phyloP scores from a whole-genome alignment of 805 yeast species.

The Myxozyma vanderwaltii region DNA sequence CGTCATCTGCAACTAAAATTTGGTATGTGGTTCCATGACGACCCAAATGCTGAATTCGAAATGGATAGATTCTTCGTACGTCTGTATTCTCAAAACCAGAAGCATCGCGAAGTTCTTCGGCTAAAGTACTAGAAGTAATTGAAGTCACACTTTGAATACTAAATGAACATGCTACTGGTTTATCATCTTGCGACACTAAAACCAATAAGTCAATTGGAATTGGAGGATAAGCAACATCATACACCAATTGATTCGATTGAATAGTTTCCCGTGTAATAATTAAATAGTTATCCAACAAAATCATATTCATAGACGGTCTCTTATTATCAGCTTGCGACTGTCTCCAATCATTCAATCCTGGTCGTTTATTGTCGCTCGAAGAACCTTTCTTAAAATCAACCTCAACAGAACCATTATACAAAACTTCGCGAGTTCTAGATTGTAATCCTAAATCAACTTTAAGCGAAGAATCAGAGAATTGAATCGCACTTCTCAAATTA shows the following conservation, averaged over 20 bases:
- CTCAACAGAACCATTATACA: constrained; percentile 58
- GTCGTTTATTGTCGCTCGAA: not conserved
- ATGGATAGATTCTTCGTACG: constrained; percentile 38
- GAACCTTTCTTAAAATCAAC: constrained; percentile 1
- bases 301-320: constrained; percentile 45
- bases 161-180: constrained; percentile 25
- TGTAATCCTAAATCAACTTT: constrained; percentile 53
- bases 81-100: not conserved
- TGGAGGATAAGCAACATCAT: constrained; percentile 35
- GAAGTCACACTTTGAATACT: not conserved
- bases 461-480: constrained; percentile 54
- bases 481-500: constrained; percentile 54
- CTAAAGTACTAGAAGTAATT: not conserved
- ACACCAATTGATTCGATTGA: constrained; percentile 33
- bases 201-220: constrained; percentile 56
- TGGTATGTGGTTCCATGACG: constrained; percentile 39
- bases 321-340: not conserved
- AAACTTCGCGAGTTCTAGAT: constrained; percentile 58
- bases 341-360: not conserved
- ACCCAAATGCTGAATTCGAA: constrained; percentile 44
- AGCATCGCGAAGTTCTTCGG: not conserved
- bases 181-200: constrained; percentile 53
- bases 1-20: constrained; percentile 39
- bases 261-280: constrained; percentile 42
- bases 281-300: constrained; percentile 71